Base-by-base conservation (phyloP, 148 eudicot species). In the Cornus suecica region DNA sequence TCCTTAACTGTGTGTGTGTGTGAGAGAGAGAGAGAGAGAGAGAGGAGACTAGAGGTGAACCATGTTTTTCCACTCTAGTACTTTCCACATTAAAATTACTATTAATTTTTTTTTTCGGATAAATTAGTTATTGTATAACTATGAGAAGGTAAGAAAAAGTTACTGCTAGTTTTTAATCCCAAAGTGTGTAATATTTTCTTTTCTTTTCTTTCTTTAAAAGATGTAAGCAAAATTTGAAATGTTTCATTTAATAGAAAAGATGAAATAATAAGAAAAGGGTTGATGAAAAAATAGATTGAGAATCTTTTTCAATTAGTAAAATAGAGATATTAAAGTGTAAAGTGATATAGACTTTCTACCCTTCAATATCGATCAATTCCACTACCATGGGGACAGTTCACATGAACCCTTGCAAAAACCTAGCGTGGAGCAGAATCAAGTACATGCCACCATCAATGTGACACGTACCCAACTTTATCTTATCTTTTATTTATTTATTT, bases 311-410 rank as follows among this genome's bases (percentile, higher is more conserved):
- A 48, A 62, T 22, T 23, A 37, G 64, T 56, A 56, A 8, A 3
- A 13, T 58, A 58, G 25, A 48, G 9, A n/a, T 41, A 41, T 3
- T 54, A 61, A 24, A 22, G 18, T 16, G 4, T 54, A 22, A 29
- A n/a, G 60, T 54, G 65, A 56, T n/a, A 56, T 28, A 27, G 65
- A 71, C 48, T 71, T 54, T 56, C 48, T n/a, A 56, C 42, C 64
- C 30, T 52, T 52, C 22, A 29, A 24, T n/a, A n/a, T n/a, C n/a
- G n/a, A n/a, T 20, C 16, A 31, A 10, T 71, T 31, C 28, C 26
- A 20, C 11, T 8, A 14, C 58, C 20, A 48, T 15, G 8, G 23
- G 62, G 45, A 22, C 8, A 7, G 60, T n/a, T 52, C 52, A 32
- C 31, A 54, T 29, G 29, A 32, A 25, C 25, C 14, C 34, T 27